phyloP scores from a whole-genome alignment of 768 basidiomycete genomes.

The Tricholoma sp. region DNA sequence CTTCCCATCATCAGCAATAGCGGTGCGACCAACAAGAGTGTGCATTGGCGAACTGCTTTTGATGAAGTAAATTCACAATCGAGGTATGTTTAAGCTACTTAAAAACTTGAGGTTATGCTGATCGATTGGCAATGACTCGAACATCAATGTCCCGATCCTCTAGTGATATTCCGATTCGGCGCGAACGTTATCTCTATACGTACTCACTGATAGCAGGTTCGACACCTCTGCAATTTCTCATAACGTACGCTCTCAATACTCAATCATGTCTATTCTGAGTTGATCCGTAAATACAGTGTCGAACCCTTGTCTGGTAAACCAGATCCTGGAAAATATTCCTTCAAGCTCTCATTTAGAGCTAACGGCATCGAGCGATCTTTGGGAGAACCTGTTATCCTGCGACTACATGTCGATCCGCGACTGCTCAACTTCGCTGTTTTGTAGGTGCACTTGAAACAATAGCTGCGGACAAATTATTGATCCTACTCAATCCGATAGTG shows the following conservation, averaged over 20 bases:
- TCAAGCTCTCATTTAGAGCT: constrained; percentile 49
- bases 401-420: constrained; percentile 48
- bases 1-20: constrained; percentile 14
- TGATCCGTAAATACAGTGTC: constrained; percentile 28
- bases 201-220: constrained; percentile 41
- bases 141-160: constrained; percentile 4
- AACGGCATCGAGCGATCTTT: constrained; percentile 53
- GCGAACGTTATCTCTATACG: constrained; percentile 47
- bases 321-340: constrained; percentile 42
- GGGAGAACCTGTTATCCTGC: constrained; percentile 41
- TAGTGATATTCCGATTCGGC: constrained; percentile 18
- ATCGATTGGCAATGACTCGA: background rate
- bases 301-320: constrained; percentile 38
- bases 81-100: background rate
- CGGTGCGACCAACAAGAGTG: constrained; percentile 12
- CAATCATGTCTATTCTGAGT: background rate
- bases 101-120: background rate
- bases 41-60: constrained; percentile 1
- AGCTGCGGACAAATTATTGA: constrained; percentile 3
- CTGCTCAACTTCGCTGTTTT: constrained; percentile 57
- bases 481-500: constrained; percentile 24
- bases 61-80: background rate
- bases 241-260: constrained; percentile 38
- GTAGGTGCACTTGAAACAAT: constrained; percentile 29
- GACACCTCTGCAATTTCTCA: constrained; percentile 43